Evolutionary conservation across 495 filamentous ascomycete genomes (phyloP).

Genomic region (Chlorociboria aeruginascens): DNA sequence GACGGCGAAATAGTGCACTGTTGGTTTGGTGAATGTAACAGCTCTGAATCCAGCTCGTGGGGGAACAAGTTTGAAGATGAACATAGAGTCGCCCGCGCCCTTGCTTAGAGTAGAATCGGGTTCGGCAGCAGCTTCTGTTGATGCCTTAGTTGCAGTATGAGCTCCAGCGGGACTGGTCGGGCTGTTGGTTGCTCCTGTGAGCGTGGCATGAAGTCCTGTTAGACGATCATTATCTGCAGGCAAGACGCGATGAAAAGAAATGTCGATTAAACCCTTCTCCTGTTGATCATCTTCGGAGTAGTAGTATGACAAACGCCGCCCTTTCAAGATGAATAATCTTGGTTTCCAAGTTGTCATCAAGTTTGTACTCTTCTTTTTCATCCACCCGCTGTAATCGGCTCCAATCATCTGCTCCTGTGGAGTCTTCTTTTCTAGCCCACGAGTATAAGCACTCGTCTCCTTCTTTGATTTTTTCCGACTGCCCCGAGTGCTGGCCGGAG

Average conservation of each 20-base stretch:
- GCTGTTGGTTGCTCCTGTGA: slow-evolving; percentile 74
- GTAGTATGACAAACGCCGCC: slow-evolving; percentile 86
- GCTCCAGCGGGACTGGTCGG: slow-evolving; percentile 60
- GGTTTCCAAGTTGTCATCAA: slow-evolving; percentile 96
- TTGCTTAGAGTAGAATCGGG: slow-evolving; percentile 21
- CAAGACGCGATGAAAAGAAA: slow-evolving; percentile 89
- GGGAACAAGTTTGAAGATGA: slow-evolving; percentile 97
- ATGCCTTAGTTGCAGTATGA: slow-evolving; percentile 41
- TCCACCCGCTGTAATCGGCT: slow-evolving; percentile 96
- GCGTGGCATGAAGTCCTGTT: slow-evolving; percentile 77
- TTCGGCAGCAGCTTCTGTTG: slow-evolving; percentile 30
- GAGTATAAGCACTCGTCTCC: slow-evolving; percentile 84
- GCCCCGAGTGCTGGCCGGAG: slow-evolving; percentile 21
- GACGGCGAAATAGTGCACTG: slow-evolving; percentile 95
- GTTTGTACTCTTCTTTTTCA: slow-evolving; percentile 96
- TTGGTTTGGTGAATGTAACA: slow-evolving; percentile 93
- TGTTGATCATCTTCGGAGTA: slow-evolving; percentile 85
- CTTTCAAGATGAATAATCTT: slow-evolving; percentile 84
- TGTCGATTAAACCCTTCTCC: slow-evolving; percentile 94
- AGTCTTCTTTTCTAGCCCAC: slow-evolving; percentile 69
- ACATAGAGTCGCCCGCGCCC: slow-evolving; percentile 46
- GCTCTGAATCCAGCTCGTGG: slow-evolving; percentile 80
- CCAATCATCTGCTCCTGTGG: slow-evolving; percentile 75
- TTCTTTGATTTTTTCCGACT: slow-evolving; percentile 63
- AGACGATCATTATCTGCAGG: slow-evolving; percentile 89